Evolutionary conservation across 176 grass and related monocot genomes (phyloP).

Genomic region (Triticum dicoccoides): DNA sequence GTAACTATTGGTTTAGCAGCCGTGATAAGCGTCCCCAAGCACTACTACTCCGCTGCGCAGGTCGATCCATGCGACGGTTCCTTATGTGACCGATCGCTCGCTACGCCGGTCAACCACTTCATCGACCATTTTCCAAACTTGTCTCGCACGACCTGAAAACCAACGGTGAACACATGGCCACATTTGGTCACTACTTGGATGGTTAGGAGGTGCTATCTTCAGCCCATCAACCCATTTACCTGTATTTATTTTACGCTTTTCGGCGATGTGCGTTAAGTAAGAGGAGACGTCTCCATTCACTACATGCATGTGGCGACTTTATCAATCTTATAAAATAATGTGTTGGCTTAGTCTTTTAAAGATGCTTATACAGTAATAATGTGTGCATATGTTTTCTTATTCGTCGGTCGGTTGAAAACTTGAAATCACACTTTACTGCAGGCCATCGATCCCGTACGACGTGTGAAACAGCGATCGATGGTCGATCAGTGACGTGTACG

Average conservation of each 20-base stretch:
- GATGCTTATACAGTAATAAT: rapidly evolving
- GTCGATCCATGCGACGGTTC: too few species aligned
- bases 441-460: too few species aligned
- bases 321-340: too few species aligned
- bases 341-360: rapidly evolving
- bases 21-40: too few species aligned
- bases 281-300: rapidly evolving
- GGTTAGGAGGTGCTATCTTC: not conserved
- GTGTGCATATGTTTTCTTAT: too few species aligned
- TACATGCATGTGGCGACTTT: rapidly evolving
- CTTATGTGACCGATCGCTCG: too few species aligned
- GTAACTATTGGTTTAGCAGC: too few species aligned
- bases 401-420: too few species aligned
- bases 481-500: too few species aligned
- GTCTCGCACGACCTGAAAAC: not conserved
- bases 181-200: not conserved
- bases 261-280: rapidly evolving
- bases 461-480: not conserved
- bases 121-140: not conserved
- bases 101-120: too few species aligned
- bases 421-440: too few species aligned
- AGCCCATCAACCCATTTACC: not conserved
- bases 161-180: not conserved
- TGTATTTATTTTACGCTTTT: not conserved
- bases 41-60: too few species aligned